Evolutionary conservation across 1,284 basidiomycete species (phyloP), one percentile per base, ranked within the genome.

Genomic region (Moesziomyces parantarcticus): DNA sequence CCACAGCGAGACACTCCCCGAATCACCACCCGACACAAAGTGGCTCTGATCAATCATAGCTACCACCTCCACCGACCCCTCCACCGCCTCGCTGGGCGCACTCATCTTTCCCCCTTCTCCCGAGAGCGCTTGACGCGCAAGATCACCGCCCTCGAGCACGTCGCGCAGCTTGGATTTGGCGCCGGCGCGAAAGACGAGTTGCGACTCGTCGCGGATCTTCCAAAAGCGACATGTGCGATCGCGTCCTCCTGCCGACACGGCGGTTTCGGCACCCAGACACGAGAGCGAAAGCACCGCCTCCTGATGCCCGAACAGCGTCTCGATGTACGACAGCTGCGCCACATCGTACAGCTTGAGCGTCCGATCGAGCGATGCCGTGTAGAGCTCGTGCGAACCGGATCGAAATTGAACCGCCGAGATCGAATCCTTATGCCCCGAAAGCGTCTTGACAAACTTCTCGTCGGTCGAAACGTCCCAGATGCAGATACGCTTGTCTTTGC

Each of bases 241-340:
- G 25, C 94, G 87, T 1, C 90, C 92, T 11, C 97, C 96, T 0
- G 91, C 91, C 39, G 91, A 94, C 10, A 98, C 89, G 10, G 92
- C 92, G 0, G 90, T 89, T 79, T 97, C 94, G 3, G 89, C 89
- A 26, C 91, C 89, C 6, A 99, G 88, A 1, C 92, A 88, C 70
- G 94, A 92, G 1, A 99, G 83, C 5, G 87, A 86, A 13, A 92
- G 86, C 23, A 97, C 89, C 22, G 89, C 88, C 81, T 98, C 96
- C 86, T 99, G 97, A 82, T 99, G 96, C 1, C 96, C 96, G 82
- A 97, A 99, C 9, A 99, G 87, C 13, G 96, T 98, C 84, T 99
- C 97, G 60, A 98, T 91, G 80, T 96, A 95, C 5, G 92, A 92
- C 86, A 97, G 89, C 0, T 91, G 90, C 1, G 90, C 87, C 18